These are phyloP conservation scores for Saccharomyces mikatae DNA, from an alignment of 805 yeast species.

Conservation along the genomic window DNA sequence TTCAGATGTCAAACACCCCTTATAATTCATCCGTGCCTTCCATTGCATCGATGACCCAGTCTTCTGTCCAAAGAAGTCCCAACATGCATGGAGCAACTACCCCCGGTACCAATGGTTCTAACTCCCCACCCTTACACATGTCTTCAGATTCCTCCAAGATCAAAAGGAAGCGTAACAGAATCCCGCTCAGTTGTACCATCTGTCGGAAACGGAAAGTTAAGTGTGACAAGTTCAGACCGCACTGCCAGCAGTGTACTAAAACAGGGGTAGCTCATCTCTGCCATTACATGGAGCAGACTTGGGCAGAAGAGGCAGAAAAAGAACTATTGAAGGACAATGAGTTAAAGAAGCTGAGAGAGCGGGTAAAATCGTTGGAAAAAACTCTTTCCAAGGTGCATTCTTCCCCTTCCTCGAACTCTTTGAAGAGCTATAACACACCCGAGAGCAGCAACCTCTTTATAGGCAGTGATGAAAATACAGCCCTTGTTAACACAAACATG, in stretches of 20 bases:
- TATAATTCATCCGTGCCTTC: neutral
- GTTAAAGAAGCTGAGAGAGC: slow-evolving; percentile 46
- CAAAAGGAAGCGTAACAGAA: slow-evolving; percentile 39
- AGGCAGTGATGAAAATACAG: slow-evolving; percentile 2
- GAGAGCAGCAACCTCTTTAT: slow-evolving; percentile 9
- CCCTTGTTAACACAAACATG: slow-evolving; percentile 1
- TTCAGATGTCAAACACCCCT: neutral
- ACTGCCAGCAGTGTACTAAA: slow-evolving; percentile 48
- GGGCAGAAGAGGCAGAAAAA: slow-evolving; percentile 47
- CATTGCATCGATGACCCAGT: neutral
- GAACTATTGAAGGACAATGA: slow-evolving; percentile 40
- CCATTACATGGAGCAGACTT: slow-evolving; percentile 49
- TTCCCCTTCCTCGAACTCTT: slow-evolving; percentile 3
- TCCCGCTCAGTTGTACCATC: slow-evolving; percentile 40
- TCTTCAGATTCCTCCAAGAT: slow-evolving; percentile 8
- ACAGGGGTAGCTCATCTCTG: slow-evolving; percentile 53
- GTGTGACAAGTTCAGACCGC: slow-evolving; percentile 45
- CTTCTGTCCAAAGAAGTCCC: neutral
- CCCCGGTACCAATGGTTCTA: neutral
- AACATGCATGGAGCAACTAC: neutral
- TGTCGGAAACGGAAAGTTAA: slow-evolving; percentile 46
- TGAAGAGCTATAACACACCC: slow-evolving; percentile 15
- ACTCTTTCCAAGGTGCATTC: slow-evolving; percentile 32
- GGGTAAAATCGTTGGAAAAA: slow-evolving; percentile 45
- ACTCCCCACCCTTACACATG: neutral